phyloP scores from a whole-genome alignment of 148 eudicot species.

The Chenopodium suecicum region DNA sequence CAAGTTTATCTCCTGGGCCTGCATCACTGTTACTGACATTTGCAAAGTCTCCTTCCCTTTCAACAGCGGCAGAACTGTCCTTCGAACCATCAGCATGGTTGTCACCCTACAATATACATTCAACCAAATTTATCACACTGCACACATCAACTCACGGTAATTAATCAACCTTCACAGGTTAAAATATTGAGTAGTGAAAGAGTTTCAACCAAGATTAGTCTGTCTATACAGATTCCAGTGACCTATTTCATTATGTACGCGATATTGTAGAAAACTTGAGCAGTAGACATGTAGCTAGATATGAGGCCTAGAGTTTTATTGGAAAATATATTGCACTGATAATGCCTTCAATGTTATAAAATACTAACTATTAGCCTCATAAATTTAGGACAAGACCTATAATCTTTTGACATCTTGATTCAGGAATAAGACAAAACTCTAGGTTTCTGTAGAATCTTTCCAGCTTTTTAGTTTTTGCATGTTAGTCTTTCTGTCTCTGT shows the following conservation, averaged over 20 bases:
- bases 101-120: slow-evolving; percentile 12
- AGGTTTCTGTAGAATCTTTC: too few species aligned
- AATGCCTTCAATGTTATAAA: too few species aligned
- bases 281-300: neutral
- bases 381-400: too few species aligned
- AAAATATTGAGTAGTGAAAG: neutral
- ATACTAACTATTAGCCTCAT: too few species aligned
- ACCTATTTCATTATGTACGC: too few species aligned
- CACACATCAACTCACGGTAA: neutral
- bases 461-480: too few species aligned
- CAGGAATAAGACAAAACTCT: too few species aligned
- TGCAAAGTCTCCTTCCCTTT: slow-evolving; percentile 10
- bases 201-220: neutral
- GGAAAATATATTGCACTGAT: too few species aligned
- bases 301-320: too few species aligned
- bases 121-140: slow-evolving; percentile 8
- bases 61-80: slow-evolving; percentile 1
- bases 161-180: neutral
- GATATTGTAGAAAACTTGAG: neutral
- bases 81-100: slow-evolving; percentile 17
- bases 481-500: too few species aligned
- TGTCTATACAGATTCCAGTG: neutral
- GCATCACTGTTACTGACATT: neutral
- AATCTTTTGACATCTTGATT: too few species aligned
- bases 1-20: neutral